Evolutionary conservation across 129 eudicot species (phyloP), one percentile per base, ranked within the genome.

Genomic region (Chrysanthemum seticuspe): DNA sequence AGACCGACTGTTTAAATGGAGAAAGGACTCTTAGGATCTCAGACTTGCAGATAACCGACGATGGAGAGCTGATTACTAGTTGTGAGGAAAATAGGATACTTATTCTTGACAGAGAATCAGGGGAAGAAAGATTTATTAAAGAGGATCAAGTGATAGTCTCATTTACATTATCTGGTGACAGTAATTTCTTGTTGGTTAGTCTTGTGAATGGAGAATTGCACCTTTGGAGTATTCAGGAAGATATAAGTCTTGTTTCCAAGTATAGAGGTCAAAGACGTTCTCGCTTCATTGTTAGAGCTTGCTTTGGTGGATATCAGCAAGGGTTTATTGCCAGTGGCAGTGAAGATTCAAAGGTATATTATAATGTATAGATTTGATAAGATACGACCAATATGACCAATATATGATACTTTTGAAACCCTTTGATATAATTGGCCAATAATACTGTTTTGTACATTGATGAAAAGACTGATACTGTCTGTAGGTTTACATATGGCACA

Each of bases 401-500:
- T 6, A 60, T 60, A 25, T 11, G 65, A n/a, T 5, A 60, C 25
- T 25, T 59, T 60, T 25, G 65, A n/a, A 60, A 21, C 45, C 29
- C 65, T 60, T 12, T 60, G 13, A 60, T 60, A 60, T 19, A 8
- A 21, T 36, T 60, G 36, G 13, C 65, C 8, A 7, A 60, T 25
- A 60, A 60, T 25, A 56, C 62, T 64, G 45, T 13, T 62, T 3
- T 49, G 18, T 63, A 50, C 44, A 51, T 61, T 78, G 62, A 49
- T 48, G 18, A 9, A 27, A 27, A 54, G 40, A 51, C 47, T 25
- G 29, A 67, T 21, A 55, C 40, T 21, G 34, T 73, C 48, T 76
- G 64, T 73, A 91, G 97, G 95, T 91, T 70, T 91, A 88, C 67
- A 84, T 91, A 80, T 91, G 97, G 97, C 96, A 88, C 69, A 81